phyloP scores from a whole-genome alignment of 495 filamentous ascomycete species.

The Aspergillus carlsbadensis region DNA sequence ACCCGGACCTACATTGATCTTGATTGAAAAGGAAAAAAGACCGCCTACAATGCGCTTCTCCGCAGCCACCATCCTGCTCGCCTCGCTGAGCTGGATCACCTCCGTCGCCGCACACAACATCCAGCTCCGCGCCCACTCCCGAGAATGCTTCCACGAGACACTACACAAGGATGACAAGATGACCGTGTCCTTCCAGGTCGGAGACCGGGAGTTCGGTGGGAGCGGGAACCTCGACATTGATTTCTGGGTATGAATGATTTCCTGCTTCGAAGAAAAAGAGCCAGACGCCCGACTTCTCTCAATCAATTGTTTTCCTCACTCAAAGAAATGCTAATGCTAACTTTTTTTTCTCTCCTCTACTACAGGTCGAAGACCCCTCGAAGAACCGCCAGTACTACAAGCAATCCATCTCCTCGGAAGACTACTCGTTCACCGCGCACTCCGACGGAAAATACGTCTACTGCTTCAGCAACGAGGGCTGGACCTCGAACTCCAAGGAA shows the following conservation, averaged over 20 bases:
- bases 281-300: neutral
- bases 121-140: slow-evolving; percentile 82
- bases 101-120: slow-evolving; percentile 84
- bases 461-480: slow-evolving; percentile 99
- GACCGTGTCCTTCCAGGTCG: slow-evolving; percentile 98
- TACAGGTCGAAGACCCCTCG: slow-evolving; percentile 76
- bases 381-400: slow-evolving; percentile 73
- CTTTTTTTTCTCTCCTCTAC: slow-evolving; percentile 1
- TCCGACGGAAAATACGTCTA: slow-evolving; percentile 88
- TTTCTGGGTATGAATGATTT: slow-evolving; percentile 76
- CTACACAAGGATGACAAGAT: slow-evolving; percentile 94
- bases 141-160: slow-evolving; percentile 95
- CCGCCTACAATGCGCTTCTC: slow-evolving; percentile 53
- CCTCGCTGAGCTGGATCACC: slow-evolving; percentile 63
- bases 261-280: neutral
- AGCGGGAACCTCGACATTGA: slow-evolving; percentile 95
- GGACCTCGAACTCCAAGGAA: slow-evolving; percentile 88
- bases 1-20: no score
- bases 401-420: slow-evolving; percentile 78
- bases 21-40: neutral
- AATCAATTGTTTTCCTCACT: slow-evolving; percentile 1
- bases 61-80: slow-evolving; percentile 52
- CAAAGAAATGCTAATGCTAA: slow-evolving; percentile 21
- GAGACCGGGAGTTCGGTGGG: slow-evolving; percentile 91
- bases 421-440: slow-evolving; percentile 85